Evolutionary conservation across 2,329 filamentous ascomycete genomes (phyloP).

Genomic region (Exserohilum turcica): DNA sequence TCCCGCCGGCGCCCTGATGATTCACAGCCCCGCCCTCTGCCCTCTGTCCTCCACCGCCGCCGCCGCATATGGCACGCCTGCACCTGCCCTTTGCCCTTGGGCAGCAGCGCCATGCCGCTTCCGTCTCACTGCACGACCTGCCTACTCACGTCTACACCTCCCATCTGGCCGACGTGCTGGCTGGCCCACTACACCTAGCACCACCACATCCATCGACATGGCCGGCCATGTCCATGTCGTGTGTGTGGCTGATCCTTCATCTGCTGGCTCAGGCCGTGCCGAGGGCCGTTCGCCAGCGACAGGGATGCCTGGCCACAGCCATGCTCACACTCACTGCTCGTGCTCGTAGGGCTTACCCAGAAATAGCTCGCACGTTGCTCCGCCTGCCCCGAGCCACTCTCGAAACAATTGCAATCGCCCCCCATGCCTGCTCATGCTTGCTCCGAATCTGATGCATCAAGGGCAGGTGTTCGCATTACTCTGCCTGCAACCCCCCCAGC

Average conservation of each 20-base stretch:
- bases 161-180: no score
- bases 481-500: conserved; percentile 7
- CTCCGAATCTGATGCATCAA: conserved; percentile 4
- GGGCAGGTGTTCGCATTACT: conserved; percentile 9
- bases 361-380: conserved; percentile 35
- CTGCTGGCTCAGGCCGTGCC: neutral
- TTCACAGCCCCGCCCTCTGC: no score
- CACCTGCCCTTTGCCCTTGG: conserved; percentile 6
- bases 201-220: no score
- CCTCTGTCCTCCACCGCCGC: no score
- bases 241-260: neutral
- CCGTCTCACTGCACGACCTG: no score
- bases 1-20: no score
- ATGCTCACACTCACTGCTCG: no score
- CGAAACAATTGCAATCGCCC: conserved; percentile 26
- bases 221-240: no score
- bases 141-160: no score
- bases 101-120: no score
- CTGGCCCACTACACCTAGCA: no score
- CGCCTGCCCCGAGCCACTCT: conserved; percentile 23
- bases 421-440: conserved; percentile 38
- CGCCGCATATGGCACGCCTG: no score
- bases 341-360: conserved; percentile 14
- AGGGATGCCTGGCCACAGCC: conserved; percentile 14
- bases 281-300: conserved; percentile 11